Evolutionary conservation across 2,329 filamentous ascomycete genomes (phyloP).

Genomic region (Fusarium humuli): DNA sequence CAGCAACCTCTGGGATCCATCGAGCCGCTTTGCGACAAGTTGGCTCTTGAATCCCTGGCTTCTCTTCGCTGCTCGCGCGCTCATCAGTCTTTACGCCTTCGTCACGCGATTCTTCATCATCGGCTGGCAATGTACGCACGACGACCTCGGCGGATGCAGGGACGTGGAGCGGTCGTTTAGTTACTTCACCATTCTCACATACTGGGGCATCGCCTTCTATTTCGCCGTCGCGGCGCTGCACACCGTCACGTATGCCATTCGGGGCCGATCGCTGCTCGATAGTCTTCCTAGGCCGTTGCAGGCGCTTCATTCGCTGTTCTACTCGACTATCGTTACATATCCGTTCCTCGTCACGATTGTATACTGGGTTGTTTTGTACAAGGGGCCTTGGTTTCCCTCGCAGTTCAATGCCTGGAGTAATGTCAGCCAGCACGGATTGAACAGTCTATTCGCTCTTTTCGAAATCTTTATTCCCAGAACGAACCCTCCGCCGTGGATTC

Average conservation of each 20-base stretch:
- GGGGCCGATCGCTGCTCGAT: constrained; percentile 66
- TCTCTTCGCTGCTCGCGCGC: constrained; percentile 68
- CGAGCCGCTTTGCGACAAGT: constrained; percentile 80
- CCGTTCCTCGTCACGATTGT: constrained; percentile 78
- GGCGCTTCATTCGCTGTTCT: constrained; percentile 72
- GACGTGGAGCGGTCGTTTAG: constrained; percentile 72
- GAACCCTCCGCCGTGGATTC: constrained; percentile 67
- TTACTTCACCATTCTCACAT: constrained; percentile 85
- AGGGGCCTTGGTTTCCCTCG: constrained; percentile 61
- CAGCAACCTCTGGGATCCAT: constrained; percentile 62
- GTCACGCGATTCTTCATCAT: constrained; percentile 76
- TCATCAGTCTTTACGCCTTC: constrained; percentile 75
- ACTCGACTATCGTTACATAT: constrained; percentile 71
- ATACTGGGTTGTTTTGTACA: constrained; percentile 74
- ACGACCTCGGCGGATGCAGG: constrained; percentile 56
- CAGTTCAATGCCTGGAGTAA: constrained; percentile 72
- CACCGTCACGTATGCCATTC: constrained; percentile 73
- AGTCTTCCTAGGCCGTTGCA: constrained; percentile 71
- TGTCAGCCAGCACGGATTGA: constrained; percentile 80
- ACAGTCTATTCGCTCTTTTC: constrained; percentile 78
- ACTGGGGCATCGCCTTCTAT: constrained; percentile 87
- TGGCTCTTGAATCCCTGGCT: constrained; percentile 78
- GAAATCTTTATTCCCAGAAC: constrained; percentile 79
- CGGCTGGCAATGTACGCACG: constrained; percentile 70
- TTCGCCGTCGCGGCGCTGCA: constrained; percentile 75